These are phyloP conservation scores for Escallonia herrerae DNA, from an alignment of 129 eudicot genomes.

Conservation along the genomic window DNA sequence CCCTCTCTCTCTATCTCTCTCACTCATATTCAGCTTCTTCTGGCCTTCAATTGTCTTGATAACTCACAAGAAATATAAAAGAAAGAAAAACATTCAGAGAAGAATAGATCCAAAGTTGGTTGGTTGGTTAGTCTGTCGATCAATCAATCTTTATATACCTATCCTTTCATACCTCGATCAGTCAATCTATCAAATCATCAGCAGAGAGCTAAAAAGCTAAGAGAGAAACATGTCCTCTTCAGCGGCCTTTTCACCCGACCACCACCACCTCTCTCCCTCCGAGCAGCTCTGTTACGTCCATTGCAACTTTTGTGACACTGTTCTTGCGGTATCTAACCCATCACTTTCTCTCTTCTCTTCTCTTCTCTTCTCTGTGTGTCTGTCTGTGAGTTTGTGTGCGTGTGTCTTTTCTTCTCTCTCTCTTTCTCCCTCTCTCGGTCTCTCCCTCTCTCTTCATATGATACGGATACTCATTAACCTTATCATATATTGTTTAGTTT, in stretches of 20 bases:
- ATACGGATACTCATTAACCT: no score
- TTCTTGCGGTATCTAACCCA: constrained; percentile 53
- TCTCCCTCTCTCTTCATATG: no score
- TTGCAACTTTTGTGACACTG: constrained; percentile 75
- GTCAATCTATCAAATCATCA: constrained; percentile 66
- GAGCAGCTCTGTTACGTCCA: constrained; percentile 91
- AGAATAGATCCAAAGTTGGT: constrained; percentile 59
- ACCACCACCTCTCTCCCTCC: constrained; percentile 60
- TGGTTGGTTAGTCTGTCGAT: constrained; percentile 66
- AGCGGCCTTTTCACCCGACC: constrained; percentile 63
- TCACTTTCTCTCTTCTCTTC: constrained; percentile 2
- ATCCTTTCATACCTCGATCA: constrained; percentile 52
- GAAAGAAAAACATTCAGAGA: constrained; percentile 24
- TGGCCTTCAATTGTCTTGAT: constrained; percentile 32
- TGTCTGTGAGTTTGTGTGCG: no score
- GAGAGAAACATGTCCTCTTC: constrained; percentile 75
- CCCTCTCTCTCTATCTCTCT: constrained; percentile 33
- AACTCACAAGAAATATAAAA: constrained; percentile 20
- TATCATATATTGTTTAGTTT: no score
- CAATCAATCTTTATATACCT: constrained; percentile 17
- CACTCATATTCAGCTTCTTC: constrained; percentile 19
- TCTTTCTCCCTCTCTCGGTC: no score
- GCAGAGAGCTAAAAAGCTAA: constrained; percentile 11
- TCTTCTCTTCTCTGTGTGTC: neutral
- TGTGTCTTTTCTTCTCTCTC: neutral